Conservation (phyloP, 1,284 basidiomycete genomes). For the Malassezia japonica region DNA sequence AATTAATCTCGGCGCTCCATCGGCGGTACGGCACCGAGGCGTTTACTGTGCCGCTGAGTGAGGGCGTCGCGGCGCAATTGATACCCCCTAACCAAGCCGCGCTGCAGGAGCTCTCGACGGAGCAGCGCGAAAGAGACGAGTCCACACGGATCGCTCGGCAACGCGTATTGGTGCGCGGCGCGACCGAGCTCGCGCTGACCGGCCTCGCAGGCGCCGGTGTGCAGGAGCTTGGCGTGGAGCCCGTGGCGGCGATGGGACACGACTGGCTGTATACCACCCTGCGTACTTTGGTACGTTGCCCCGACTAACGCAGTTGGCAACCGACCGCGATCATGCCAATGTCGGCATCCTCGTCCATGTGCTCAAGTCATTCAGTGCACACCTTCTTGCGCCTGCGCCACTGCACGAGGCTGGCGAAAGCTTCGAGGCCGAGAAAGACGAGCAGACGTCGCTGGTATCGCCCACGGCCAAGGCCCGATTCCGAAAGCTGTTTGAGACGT, state of each 20-base stretch:
- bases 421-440: neutral
- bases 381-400: conserved; percentile 56
- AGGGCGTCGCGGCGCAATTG: conserved; percentile 60
- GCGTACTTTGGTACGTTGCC: conserved; percentile 31
- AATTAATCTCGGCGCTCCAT: conserved; percentile 83
- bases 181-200: conserved; percentile 79
- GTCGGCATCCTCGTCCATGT: conserved; percentile 72
- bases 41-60: conserved; percentile 66
- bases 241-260: conserved; percentile 2
- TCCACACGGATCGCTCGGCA: conserved; percentile 67
- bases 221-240: neutral
- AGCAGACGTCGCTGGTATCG: conserved; percentile 39
- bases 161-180: conserved; percentile 71
- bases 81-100: conserved; percentile 51
- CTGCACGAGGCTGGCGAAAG: conserved; percentile 8
- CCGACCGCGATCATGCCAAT: conserved; percentile 74
- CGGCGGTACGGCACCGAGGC: conserved; percentile 63
- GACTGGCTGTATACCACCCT: conserved; percentile 56
- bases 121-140: conserved; percentile 91
- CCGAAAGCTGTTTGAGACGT: conserved; percentile 81
- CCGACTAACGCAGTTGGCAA: conserved; percentile 54
- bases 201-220: conserved; percentile 53
- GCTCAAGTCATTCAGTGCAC: conserved; percentile 69
- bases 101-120: conserved; percentile 56
- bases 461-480: conserved; percentile 76